These are phyloP conservation scores for Dictyostelium brefeldianum DNA, from an alignment of 78 protist genomes.

Conservation along the genomic window DNA sequence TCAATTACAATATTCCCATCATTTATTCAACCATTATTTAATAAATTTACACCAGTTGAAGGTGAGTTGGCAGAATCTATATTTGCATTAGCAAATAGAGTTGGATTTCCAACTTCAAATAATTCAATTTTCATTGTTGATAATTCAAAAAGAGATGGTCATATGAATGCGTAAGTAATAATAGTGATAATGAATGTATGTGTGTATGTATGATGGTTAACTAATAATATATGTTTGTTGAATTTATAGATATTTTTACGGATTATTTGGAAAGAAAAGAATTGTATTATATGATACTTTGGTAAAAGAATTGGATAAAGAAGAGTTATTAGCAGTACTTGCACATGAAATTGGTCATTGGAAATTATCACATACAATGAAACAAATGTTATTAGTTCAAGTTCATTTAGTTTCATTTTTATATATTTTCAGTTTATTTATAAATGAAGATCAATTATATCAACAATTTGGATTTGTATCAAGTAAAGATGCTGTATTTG, in stretches of 20 bases:
- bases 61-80: conserved; percentile 74
- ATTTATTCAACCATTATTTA: conserved; percentile 92
- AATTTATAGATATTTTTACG: conserved; percentile 83
- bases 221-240: background rate
- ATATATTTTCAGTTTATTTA: conserved; percentile 53
- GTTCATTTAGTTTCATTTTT: conserved; percentile 35
- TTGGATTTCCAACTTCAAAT: conserved; percentile 82
- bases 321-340: conserved; percentile 82
- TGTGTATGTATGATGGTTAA: too few relatives aligned
- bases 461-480: conserved; percentile 75
- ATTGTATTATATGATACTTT: conserved; percentile 94
- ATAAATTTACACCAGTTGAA: conserved; percentile 82
- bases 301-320: conserved; percentile 60
- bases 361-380: conserved; percentile 74
- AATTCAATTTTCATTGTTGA: conserved; percentile 79
- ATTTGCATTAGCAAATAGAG: conserved; percentile 48
- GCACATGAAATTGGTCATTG: conserved; percentile 95
- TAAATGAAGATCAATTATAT: conserved; percentile 67
- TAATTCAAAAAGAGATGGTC: conserved; percentile 84
- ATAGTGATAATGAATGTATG: too few relatives aligned
- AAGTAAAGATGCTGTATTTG: conserved; percentile 2
- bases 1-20: conserved; percentile 83
- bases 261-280: conserved; percentile 90
- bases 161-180: conserved; percentile 81
- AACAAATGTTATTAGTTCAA: conserved; percentile 36